Conservation (phyloP, 257 asterid genomes). For the Voacanga thouarsii region DNA sequence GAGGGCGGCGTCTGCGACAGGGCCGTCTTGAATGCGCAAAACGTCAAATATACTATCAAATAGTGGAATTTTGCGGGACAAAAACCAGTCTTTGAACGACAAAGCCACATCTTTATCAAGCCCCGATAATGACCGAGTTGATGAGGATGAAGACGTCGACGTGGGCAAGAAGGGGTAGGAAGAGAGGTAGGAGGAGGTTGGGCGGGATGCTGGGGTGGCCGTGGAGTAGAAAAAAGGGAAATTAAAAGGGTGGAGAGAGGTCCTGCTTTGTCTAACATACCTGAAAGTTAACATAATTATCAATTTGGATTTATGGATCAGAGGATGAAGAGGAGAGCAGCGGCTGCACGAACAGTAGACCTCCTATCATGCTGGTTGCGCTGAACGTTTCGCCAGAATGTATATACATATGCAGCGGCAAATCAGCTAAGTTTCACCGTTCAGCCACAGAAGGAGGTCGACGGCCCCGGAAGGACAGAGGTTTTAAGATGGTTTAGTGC, state of each 20-base stretch:
- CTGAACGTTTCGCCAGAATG: neutral
- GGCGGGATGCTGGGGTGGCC: constrained; percentile 6
- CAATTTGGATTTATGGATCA: neutral
- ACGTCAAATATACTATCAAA: constrained; percentile 53
- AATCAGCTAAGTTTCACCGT: neutral
- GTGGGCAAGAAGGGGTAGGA: neutral
- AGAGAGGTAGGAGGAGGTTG: neutral
- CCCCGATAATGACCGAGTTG: neutral
- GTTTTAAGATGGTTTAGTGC: neutral
- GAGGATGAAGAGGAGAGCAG: neutral
- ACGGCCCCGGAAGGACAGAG: neutral
- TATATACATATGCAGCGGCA: neutral
- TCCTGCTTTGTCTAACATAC: constrained; percentile 12
- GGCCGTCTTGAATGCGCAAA: constrained; percentile 48
- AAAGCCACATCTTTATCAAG: constrained; percentile 1
- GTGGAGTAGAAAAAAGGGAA: constrained; percentile 11
- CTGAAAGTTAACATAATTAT: constrained; percentile 22
- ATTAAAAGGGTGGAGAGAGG: constrained; percentile 10
- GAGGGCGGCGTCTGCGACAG: constrained; percentile 41
- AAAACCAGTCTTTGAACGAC: constrained; percentile 68
- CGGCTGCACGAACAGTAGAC: neutral
- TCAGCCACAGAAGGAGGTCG: neutral
- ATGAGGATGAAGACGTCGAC: neutral
- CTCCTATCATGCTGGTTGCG: neutral
- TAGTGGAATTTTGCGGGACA: constrained; percentile 45